Percentiles rank a stretch among this genome's conserved stretches.
phyloP scores from a whole-genome alignment of 1,284 basidiomycete genomes.

The Naganishia albida region DNA sequence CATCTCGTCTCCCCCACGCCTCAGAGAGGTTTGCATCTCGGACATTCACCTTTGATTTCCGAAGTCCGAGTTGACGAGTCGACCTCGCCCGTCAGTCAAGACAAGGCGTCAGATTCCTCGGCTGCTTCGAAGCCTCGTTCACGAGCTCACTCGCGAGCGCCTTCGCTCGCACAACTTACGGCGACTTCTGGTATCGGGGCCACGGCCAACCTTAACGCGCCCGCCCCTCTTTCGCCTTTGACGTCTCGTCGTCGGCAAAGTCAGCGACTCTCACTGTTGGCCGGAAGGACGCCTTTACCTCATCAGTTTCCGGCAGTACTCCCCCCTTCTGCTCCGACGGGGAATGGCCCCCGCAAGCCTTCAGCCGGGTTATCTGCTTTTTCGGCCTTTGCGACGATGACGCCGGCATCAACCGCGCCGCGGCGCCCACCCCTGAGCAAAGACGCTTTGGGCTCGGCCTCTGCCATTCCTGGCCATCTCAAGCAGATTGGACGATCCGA shows the following conservation, averaged over 20 bases:
- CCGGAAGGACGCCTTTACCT: constrained; percentile 51
- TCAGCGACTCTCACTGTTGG: constrained; percentile 49
- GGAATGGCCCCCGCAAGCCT: constrained; percentile 24
- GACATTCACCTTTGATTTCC: constrained; percentile 38
- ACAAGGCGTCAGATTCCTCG: neutral
- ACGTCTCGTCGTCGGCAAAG: constrained; percentile 45
- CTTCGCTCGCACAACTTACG: constrained; percentile 6
- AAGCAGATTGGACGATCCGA: constrained; percentile 39
- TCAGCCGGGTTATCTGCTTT: constrained; percentile 45
- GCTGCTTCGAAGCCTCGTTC: constrained; percentile 16
- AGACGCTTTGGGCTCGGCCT: constrained; percentile 11
- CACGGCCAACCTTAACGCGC: neutral
- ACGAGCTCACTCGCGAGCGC: constrained; percentile 28
- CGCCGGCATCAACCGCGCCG: constrained; percentile 6
- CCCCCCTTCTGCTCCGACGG: constrained; percentile 38
- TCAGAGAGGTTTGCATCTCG: constrained; percentile 42
- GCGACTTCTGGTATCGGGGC: neutral
- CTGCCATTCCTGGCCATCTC: constrained; percentile 27
- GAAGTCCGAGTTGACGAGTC: neutral
- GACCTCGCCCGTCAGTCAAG: neutral
- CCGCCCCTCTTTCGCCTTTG: constrained; percentile 42
- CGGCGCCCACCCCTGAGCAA: constrained; percentile 11
- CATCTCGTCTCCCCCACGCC: constrained; percentile 4
- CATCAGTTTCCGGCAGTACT: constrained; percentile 47
- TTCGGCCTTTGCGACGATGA: constrained; percentile 48